Evolutionary conservation across 2,329 filamentous ascomycete genomes (phyloP).

Genomic region (Parafenestella ontariensis): DNA sequence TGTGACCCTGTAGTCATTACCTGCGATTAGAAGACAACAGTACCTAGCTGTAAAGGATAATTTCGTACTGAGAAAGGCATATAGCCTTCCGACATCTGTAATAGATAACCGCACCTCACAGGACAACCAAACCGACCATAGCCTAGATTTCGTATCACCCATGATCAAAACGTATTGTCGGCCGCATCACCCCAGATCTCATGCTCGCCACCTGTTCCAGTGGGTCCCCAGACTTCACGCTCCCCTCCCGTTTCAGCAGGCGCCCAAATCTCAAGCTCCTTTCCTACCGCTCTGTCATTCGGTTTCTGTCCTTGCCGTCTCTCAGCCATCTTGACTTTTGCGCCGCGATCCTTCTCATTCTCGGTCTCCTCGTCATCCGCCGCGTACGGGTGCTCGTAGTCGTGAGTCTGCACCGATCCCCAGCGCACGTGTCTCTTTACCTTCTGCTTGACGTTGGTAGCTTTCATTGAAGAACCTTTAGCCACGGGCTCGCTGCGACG

Average conservation of each 20-base stretch:
- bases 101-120: too few species aligned
- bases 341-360: background rate
- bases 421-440: slow-evolving; percentile 6
- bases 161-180: background rate
- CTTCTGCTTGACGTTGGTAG: background rate
- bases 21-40: too few species aligned
- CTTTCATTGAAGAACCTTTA: background rate
- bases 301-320: background rate
- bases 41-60: too few species aligned
- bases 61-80: too few species aligned
- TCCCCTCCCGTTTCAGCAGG: background rate
- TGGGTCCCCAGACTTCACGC: background rate
- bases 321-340: background rate
- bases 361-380: background rate
- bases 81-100: too few species aligned
- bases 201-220: background rate
- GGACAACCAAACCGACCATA: too few species aligned
- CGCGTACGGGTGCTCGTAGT: background rate
- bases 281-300: background rate
- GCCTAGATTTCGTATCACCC: background rate
- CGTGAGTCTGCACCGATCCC: slow-evolving; percentile 5
- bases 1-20: background rate
- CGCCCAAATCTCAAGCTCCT: background rate
- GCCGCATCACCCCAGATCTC: background rate
- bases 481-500: background rate